Percentiles rank a stretch among this genome's conserved stretches.
phyloP scores from a whole-genome alignment of 257 asterid species.

The Petunia secreta region DNA sequence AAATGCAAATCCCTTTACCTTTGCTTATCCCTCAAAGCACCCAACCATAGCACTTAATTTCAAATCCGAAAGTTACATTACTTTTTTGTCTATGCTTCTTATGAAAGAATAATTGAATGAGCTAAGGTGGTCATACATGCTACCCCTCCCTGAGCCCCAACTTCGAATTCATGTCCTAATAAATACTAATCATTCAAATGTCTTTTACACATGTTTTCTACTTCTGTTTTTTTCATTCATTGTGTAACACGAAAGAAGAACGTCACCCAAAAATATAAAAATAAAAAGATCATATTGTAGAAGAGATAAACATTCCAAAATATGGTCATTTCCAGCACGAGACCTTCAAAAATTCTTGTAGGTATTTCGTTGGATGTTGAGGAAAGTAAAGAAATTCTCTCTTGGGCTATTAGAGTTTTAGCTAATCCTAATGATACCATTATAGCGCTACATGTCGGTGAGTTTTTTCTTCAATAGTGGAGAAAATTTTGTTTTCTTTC shows the following conservation, averaged over 20 bases:
- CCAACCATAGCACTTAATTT: constrained; percentile 69
- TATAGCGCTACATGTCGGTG: constrained; percentile 74
- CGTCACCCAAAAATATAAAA: no score
- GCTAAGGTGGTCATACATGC: constrained; percentile 41
- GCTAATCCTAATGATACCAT: constrained; percentile 73
- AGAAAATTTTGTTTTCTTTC: not conserved
- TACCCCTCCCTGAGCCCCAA: not conserved
- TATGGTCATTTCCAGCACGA: constrained; percentile 40
- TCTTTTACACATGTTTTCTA: constrained; percentile 11
- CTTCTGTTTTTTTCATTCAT: constrained; percentile 7
- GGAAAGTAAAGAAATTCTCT: constrained; percentile 59
- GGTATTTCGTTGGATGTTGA: constrained; percentile 66
- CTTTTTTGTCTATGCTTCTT: constrained; percentile 51
- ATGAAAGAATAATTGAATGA: constrained; percentile 51
- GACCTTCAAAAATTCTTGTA: constrained; percentile 60
- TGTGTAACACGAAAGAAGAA: not conserved
- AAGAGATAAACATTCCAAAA: not conserved
- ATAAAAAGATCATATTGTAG: no score
- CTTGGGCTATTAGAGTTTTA: constrained; percentile 59
- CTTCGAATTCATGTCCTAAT: not conserved
- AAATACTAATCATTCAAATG: constrained; percentile 23
- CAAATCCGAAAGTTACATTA: constrained; percentile 35
- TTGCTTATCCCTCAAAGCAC: constrained; percentile 85
- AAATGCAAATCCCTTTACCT: constrained; percentile 55
- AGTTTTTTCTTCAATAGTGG: constrained; percentile 21